phyloP scores from a whole-genome alignment of 768 basidiomycete genomes.

The Termitomyces sp. region DNA sequence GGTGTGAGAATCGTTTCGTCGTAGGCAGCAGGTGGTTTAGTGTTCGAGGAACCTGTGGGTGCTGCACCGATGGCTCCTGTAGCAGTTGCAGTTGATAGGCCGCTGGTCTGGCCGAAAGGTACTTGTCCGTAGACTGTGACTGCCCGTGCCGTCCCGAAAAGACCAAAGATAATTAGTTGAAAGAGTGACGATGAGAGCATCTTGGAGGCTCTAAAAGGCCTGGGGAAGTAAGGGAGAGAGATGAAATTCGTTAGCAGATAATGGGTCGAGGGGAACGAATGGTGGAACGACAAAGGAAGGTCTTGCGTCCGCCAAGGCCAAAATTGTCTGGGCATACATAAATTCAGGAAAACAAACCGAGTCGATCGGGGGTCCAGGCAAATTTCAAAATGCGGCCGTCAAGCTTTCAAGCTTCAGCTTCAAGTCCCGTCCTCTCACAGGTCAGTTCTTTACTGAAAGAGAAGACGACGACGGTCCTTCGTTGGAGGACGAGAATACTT shows the following conservation, averaged over 20 bases:
- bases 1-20: conserved; percentile 45
- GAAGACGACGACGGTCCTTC: not conserved
- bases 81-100: conserved; percentile 3
- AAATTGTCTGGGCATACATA: not conserved
- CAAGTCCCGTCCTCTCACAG: not conserved
- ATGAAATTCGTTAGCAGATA: not conserved
- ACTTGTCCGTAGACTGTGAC: conserved; percentile 31
- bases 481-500: not conserved
- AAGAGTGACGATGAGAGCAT: not conserved
- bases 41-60: conserved; percentile 18
- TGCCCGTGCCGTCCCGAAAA: not conserved
- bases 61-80: conserved; percentile 8
- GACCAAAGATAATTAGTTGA: not conserved
- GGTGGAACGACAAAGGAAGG: not conserved
- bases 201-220: not conserved
- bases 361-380: not conserved
- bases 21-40: conserved; percentile 40
- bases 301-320: not conserved
- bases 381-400: not conserved
- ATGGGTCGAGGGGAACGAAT: not conserved
- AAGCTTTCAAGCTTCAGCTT: not conserved
- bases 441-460: not conserved
- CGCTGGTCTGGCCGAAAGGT: conserved; percentile 16
- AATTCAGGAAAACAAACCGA: not conserved
- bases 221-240: too few relatives aligned